These are phyloP conservation scores for Colletotrichum acutatum DNA, from an alignment of 2,329 filamentous ascomycete genomes.

Conservation along the genomic window DNA sequence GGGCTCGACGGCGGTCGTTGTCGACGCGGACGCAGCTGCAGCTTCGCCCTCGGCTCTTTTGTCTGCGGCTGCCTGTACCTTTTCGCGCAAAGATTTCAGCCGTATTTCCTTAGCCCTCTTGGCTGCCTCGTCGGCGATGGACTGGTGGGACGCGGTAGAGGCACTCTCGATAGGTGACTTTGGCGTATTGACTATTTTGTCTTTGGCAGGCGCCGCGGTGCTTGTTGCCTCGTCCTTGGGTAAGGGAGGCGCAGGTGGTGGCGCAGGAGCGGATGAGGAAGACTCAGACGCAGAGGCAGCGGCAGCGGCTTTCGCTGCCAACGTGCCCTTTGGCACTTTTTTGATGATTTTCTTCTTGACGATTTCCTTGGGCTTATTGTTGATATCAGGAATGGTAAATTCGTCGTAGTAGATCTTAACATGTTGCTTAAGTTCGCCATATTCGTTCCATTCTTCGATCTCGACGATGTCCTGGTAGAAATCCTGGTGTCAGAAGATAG, in stretches of 20 bases:
- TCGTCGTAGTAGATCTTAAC: constrained; percentile 77
- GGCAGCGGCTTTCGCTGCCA: constrained; percentile 8
- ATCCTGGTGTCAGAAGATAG: background rate
- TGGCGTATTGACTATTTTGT: constrained; percentile 41
- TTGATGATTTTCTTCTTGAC: constrained; percentile 40
- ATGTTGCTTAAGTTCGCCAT: constrained; percentile 91
- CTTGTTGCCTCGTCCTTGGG: constrained; percentile 32
- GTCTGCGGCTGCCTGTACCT: constrained; percentile 51
- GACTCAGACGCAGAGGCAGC: constrained; percentile 21
- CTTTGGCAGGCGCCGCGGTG: constrained; percentile 7
- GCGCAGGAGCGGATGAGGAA: constrained; percentile 41
- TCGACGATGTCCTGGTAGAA: constrained; percentile 82
- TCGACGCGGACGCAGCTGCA: constrained; percentile 9
- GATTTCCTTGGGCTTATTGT: constrained; percentile 60
- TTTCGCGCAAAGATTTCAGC: constrained; percentile 63
- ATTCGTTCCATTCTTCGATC: constrained; percentile 99
- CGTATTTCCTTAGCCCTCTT: constrained; percentile 71
- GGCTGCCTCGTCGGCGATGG: constrained; percentile 73
- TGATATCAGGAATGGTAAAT: constrained; percentile 66
- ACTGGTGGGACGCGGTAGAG: constrained; percentile 58
- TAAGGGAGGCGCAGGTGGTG: constrained; percentile 45
- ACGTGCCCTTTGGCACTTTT: constrained; percentile 32
- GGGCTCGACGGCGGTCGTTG: background rate
- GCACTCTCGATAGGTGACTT: constrained; percentile 37
- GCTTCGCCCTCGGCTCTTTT: constrained; percentile 32